phyloP scores from a whole-genome alignment of 768 basidiomycete species.

The Ephemerocybe angulata region DNA sequence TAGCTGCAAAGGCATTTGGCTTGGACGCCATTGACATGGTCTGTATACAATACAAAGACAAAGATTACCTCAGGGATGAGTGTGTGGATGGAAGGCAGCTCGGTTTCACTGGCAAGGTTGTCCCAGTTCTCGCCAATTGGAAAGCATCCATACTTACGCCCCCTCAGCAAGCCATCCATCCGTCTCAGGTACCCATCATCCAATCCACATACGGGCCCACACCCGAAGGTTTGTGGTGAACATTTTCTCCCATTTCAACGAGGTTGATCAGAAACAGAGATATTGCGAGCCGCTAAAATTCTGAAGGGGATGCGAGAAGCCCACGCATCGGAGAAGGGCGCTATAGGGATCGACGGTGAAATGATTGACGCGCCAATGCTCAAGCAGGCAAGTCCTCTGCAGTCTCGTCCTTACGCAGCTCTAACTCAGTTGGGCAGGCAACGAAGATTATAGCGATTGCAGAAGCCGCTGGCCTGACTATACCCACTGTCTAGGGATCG shows the following conservation, averaged over 20 bases:
- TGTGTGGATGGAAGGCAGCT: constrained; percentile 74
- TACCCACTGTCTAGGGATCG: constrained; percentile 37
- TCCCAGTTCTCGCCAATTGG: background rate
- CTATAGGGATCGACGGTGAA: constrained; percentile 72
- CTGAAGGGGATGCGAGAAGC: constrained; percentile 60
- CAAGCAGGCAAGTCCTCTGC: constrained; percentile 54
- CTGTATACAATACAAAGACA: constrained; percentile 83
- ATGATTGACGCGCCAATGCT: constrained; percentile 95
- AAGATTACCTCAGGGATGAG: constrained; percentile 63
- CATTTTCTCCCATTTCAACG: background rate
- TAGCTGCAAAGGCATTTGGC: constrained; percentile 78
- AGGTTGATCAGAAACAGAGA: constrained; percentile 44
- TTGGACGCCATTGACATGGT: constrained; percentile 93
- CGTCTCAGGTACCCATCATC: constrained; percentile 73
- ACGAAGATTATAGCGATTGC: constrained; percentile 52
- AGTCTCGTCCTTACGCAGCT: background rate
- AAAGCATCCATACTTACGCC: background rate
- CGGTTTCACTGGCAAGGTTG: constrained; percentile 90
- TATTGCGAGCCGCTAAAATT: constrained; percentile 72
- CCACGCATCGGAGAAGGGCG: constrained; percentile 53
- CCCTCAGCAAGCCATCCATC: constrained; percentile 90
- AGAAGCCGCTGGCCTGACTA: constrained; percentile 48
- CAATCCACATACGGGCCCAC: constrained; percentile 79
- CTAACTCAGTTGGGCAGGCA: constrained; percentile 23
- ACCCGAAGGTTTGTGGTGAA: constrained; percentile 45